Evolutionary conservation across 1,284 basidiomycete species (phyloP), one percentile per base, ranked within the genome.

Genomic region (Irpex sp.): DNA sequence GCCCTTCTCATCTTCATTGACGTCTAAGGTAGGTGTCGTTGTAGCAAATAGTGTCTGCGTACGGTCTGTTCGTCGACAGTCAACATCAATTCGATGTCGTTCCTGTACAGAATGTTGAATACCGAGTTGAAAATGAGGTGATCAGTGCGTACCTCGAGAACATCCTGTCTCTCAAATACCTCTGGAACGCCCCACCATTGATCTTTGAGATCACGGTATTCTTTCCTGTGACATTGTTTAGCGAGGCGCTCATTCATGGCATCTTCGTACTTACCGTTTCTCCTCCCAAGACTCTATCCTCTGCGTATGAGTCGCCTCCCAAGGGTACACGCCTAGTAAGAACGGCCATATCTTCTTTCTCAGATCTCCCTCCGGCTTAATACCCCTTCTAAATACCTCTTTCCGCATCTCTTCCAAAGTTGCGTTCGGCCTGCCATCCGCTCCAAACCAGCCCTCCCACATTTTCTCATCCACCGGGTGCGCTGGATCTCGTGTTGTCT

Each of bases 41-140:
- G 84, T 82, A 0, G 89, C 83, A 70, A 97, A 99, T 58, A 97
- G 81, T 0, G 93, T 86, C 66, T 98, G 95, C 15, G 85, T 91
- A 15, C 97, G 85, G 75, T 99, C 97, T n/a, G 97, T 98, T 11
- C 97, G 86, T 59, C 97, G 88, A 72, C 97, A 98, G 73, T 99
- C 97, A 59, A 99, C 96, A 72, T 97, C 91, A 67, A 94, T 94
- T 17, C 94, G 86, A 77, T 95, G 94, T 44, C 91, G 86, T 75
- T 96, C 92, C 83, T 88, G 62, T 4, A 26, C 0, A 26, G 26
- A 3, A 26, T 26, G 26, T 26, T 26, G 26, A 26, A 26, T 4
- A 26, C 3, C 26, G 4, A 26, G 26, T 26, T 26, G 3, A 26
- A 26, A 26, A 3, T 26, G 26, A 26, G 26, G 26, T 4, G 26